Conservation (phyloP, 148 eudicot genomes). For the Amaranthus cruentus region DNA sequence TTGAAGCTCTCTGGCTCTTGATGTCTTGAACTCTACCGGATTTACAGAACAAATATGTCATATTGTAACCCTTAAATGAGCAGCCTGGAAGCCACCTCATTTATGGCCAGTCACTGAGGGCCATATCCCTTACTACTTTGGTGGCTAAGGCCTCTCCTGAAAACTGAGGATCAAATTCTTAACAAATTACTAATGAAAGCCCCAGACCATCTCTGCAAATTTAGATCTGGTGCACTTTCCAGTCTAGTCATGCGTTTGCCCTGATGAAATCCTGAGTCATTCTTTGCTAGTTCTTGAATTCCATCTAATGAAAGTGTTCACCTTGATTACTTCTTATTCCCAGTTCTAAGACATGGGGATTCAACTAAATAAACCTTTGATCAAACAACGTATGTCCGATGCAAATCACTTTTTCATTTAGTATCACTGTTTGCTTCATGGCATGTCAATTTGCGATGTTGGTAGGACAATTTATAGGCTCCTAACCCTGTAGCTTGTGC, state of each 20-base stretch:
- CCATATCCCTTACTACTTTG: background rate
- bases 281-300: background rate
- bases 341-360: background rate
- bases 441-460: background rate
- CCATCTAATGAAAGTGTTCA: background rate
- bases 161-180: background rate
- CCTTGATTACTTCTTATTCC: background rate
- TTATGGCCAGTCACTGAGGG: no score
- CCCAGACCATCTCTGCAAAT: background rate
- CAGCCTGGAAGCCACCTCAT: no score
- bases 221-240: background rate
- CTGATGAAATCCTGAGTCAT: background rate
- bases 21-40: background rate
- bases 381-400: background rate
- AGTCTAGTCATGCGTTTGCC: background rate
- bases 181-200: background rate
- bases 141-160: background rate
- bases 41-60: background rate
- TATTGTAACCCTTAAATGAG: background rate
- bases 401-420: background rate
- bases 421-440: background rate
- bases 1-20: background rate
- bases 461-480: background rate
- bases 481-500: background rate
- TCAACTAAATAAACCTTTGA: background rate